A percentile compares a stretch with the other conserved stretches of the same genome.
phyloP scores from a whole-genome alignment of 2,329 filamentous ascomycete genomes.

The Alternaria triticina region DNA sequence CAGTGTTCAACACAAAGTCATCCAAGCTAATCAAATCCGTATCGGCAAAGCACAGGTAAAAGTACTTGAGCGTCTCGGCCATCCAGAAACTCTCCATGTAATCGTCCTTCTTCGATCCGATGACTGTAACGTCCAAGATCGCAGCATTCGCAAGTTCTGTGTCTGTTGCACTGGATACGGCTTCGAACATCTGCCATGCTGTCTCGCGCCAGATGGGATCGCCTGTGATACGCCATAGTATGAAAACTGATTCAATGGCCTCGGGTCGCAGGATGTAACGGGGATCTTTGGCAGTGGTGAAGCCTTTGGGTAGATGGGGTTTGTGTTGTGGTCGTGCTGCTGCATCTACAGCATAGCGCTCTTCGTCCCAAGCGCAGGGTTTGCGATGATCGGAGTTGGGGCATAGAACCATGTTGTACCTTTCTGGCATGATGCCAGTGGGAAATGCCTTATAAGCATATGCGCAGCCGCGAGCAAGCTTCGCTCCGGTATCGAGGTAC shows the following conservation, averaged over 20 bases:
- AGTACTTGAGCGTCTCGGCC: conserved; percentile 59
- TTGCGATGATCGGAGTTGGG: conserved; percentile 24
- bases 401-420: conserved; percentile 61
- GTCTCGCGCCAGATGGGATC: conserved; percentile 52
- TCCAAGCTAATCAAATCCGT: conserved; percentile 54
- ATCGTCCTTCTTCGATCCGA: conserved; percentile 33
- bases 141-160: conserved; percentile 54
- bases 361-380: conserved; percentile 59
- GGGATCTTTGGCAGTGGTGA: conserved; percentile 49
- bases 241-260: conserved; percentile 66
- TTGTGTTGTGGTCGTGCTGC: conserved; percentile 21
- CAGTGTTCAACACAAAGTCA: conserved; percentile 59
- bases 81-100: conserved; percentile 56
- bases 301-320: conserved; percentile 54
- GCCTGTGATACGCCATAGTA: conserved; percentile 66
- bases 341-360: conserved; percentile 32
- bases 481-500: conserved; percentile 62
- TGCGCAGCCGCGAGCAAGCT: conserved; percentile 66
- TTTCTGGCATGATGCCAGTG: conserved; percentile 67
- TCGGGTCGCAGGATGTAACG: conserved; percentile 60
- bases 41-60: conserved; percentile 56
- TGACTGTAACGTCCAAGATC: conserved; percentile 50
- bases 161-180: conserved; percentile 48
- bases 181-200: conserved; percentile 57
- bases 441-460: conserved; percentile 64